Base-by-base conservation (phyloP, 2,329 filamentous ascomycete genomes). In the Diplodia intermedia region DNA sequence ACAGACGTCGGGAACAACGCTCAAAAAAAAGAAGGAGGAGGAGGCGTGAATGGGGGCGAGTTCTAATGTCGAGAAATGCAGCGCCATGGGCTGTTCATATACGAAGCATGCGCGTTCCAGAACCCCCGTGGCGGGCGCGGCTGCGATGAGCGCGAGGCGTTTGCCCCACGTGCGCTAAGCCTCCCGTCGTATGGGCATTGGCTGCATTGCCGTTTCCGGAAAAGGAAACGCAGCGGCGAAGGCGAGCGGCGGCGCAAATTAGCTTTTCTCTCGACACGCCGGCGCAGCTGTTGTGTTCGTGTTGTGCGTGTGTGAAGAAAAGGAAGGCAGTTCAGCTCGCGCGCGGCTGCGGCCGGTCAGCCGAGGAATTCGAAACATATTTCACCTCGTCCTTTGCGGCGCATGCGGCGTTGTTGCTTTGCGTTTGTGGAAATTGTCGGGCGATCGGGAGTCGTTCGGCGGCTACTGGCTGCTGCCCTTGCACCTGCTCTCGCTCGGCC, bases 161-260 rank as follows among this genome's bases (percentile, higher is more conserved):
- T 56, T n/a, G 31, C 31, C n/a, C 54, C 54, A 56, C 54, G 54
- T 56, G 54, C 7, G 54, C 54, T 56, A 20, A 36, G 54, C 54
- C 11, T 20, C 15, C 50, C 20, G 50, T 9, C 50, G 50, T 23
- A 53, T 33, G 14, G n/a, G 15, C 18, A 29, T 18, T 38, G 33
- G 52, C 54, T 33, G 8, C n/a, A 38, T 56, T 56, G 18, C 31
- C 26, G 18, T 20, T 56, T 56, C 18, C 9, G 54, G 54, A 23
- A 56, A n/a, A 56, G 31, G 9, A 56, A 38, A 38, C 31, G 54
- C 20, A 15, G 31, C 15, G 40, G 40, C 40, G 40, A 8, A 47
- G 18, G 31, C 31, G 31, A 18, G 23, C 15, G n/a, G 40, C 18
- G 15, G 18, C 5, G 18, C 31, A 47, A 20, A 47, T 20, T 20